Evolutionary conservation across 192 early-diverging fungal species (phyloP), one percentile per base, ranked within the genome.

Genomic region (Umbelopsis sp.): DNA sequence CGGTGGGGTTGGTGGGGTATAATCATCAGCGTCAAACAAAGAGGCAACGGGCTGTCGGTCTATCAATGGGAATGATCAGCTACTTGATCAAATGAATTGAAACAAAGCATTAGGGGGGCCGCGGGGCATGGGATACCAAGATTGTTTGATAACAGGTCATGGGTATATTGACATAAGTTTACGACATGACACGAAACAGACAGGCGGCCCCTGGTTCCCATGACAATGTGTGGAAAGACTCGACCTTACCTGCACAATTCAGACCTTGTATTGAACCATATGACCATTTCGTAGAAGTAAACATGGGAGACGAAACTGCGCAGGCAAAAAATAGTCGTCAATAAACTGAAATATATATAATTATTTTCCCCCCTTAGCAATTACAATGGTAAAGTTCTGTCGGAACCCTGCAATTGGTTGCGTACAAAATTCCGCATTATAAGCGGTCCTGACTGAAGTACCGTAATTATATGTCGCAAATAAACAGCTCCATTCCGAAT

Each of bases 1-100:
- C 46, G 64, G 58, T 25, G 65, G 64, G 18, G 72, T 74, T 20
- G 72, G 53, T 35, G 72, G 72, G 22, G 67, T 66, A 49, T 58
- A 35, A 37, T 73, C 49, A 30, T 64, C 49, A 35, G 27, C 55
- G 12, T 61, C 55, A 1, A 61, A 15, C 2, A 61, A 16, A n/a
- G 55, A 61, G 18, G 27, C 55, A 33, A 61, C 30, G 33, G 55
- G 35, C 33, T 61, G 55, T 33, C 55, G 55, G 33, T 61, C 55
- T 61, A 61, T 61, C n/a, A 18, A 27, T 33, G 5, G 37, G 23
- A 61, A 53, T 35, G 1, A n/a, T 35, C 30, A 61, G 33, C 16
- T 18, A 33, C 27, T 61, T 15, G 18, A 30, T 13, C 27, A 61
- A 52, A 41, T 41, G 37, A 41, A 41, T 9, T 41, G n/a, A n/a